Percentiles rank a stretch among this genome's conserved stretches.
Conservation (phyloP, 306 rosid species). For the Heteromeles arbutifolia region DNA sequence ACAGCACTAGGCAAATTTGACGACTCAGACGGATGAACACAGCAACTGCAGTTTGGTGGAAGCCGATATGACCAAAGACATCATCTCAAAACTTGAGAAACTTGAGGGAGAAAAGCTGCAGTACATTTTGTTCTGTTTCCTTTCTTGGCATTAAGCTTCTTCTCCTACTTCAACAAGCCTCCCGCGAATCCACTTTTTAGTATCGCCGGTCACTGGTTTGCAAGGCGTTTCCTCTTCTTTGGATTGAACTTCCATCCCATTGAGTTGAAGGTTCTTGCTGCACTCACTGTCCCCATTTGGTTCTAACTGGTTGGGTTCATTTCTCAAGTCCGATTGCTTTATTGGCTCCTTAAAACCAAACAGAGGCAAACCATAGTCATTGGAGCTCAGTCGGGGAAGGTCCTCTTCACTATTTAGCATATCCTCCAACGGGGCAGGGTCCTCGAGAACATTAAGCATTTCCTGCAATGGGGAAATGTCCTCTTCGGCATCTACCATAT, state of each 20-base stretch:
- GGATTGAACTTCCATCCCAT: conserved; percentile 30
- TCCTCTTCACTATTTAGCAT: conserved; percentile 32
- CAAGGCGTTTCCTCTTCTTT: conserved; percentile 27
- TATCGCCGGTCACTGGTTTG: conserved; percentile 26
- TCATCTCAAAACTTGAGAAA: neutral
- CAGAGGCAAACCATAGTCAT: conserved; percentile 26
- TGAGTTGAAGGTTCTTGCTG: conserved; percentile 24
- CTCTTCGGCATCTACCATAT: conserved; percentile 33
- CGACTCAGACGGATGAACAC: neutral
- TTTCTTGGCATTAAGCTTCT: conserved; percentile 27
- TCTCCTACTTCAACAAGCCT: conserved; percentile 68
- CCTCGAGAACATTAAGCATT: conserved; percentile 32
- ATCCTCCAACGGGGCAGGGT: conserved; percentile 28
- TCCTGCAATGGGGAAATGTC: conserved; percentile 19
- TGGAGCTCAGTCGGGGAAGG: conserved; percentile 24
- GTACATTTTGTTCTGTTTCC: neutral
- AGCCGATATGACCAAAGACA: conserved; percentile 1
- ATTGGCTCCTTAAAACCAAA: conserved; percentile 29
- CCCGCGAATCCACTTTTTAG: conserved; percentile 85
- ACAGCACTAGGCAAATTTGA: neutral
- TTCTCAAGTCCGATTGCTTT: conserved; percentile 20
- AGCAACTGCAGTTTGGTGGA: neutral
- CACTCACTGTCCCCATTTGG: conserved; percentile 24
- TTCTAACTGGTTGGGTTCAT: conserved; percentile 14
- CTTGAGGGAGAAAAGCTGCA: neutral